Conservation (phyloP, 1,139 yeast genomes). For the Candida albicans region DNA sequence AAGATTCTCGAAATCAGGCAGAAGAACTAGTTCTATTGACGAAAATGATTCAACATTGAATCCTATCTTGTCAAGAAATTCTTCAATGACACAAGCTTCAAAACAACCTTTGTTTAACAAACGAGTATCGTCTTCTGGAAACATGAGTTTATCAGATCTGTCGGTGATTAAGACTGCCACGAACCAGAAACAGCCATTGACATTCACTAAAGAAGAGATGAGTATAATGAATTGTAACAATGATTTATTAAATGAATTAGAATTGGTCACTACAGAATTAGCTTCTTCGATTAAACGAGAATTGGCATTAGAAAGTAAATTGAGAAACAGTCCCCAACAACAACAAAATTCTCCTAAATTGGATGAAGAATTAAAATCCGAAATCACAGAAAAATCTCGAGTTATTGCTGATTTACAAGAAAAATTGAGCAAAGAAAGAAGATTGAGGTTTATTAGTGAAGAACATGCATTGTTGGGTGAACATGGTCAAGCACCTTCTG, state of each 20-base stretch:
- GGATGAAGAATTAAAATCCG: conserved; percentile 18
- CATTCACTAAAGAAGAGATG: conserved; percentile 58
- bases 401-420: conserved; percentile 55
- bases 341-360: conserved; percentile 4
- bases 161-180: conserved; percentile 11
- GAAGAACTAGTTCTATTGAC: conserved; percentile 17
- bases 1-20: conserved; percentile 32
- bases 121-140: conserved; percentile 5
- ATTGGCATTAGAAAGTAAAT: conserved; percentile 50
- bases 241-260: conserved; percentile 60
- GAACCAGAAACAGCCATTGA: conserved; percentile 14
- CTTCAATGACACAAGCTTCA: conserved; percentile 3
- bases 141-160: conserved; percentile 9
- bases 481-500: conserved; percentile 53
- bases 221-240: conserved; percentile 61
- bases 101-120: conserved; percentile 11
- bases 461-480: conserved; percentile 62
- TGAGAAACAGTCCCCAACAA: conserved; percentile 22
- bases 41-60: conserved; percentile 12
- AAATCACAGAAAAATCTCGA: conserved; percentile 44
- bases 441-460: conserved; percentile 66
- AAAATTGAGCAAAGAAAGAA: conserved; percentile 61
- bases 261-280: conserved; percentile 66
- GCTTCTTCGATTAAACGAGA: conserved; percentile 73
- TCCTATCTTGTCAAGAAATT: conserved; percentile 2